Evolutionary conservation across 2,329 filamentous ascomycete genomes (phyloP), one percentile per base, ranked within the genome.

Genomic region (Penicillium italicum): DNA sequence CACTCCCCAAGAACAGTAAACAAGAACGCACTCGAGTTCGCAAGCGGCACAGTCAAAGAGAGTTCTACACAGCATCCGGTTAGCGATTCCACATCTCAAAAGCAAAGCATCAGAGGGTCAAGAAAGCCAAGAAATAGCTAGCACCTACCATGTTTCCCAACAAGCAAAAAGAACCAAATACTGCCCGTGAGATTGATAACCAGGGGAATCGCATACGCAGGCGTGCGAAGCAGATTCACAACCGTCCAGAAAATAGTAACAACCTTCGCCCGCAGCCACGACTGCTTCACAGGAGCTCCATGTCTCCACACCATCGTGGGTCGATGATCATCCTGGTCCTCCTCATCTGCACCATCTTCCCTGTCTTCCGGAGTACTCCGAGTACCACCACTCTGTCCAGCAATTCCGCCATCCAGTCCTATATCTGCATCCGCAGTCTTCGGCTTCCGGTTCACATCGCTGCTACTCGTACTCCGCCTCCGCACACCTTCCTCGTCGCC

Each of bases 1-100:
- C 92, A 97, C 66, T 97, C 93, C 0, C 92, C 93, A 12, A 97
- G 69, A 2, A 97, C 92, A 0, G 93, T 97, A 69, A 97, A 97
- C n/a, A 97, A 75, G 65, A 97, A 97, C 0, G 93, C 93, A 68
- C 96, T 77, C 0, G 91, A 96, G 69, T 97, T 97, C 1, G 93
- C 92, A 60, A 97, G 94, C 1, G 93, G 93, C 0, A 97, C 92
- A 2, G 92, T 97, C 60, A 97, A 79, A 69, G 91, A 96, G 64
- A 97, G 71, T 74, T 97, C 93, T 94, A 50, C 7, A 12, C 9
- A 49, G 28, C 5, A 45, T 36, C 16, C 1, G 0, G 22, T 57
- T 26, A 62, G 57, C 16, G 54, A 36, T 12, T 5, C 4, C 20
- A 12, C 16, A 5, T 9, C 4, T 8, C n/a, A 24, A 30, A 30